A percentile compares a stretch with the other conserved stretches of the same genome.
Evolutionary conservation across 208 protist species (phyloP).

Genomic region (Acanthamoeba comandoni): DNA sequence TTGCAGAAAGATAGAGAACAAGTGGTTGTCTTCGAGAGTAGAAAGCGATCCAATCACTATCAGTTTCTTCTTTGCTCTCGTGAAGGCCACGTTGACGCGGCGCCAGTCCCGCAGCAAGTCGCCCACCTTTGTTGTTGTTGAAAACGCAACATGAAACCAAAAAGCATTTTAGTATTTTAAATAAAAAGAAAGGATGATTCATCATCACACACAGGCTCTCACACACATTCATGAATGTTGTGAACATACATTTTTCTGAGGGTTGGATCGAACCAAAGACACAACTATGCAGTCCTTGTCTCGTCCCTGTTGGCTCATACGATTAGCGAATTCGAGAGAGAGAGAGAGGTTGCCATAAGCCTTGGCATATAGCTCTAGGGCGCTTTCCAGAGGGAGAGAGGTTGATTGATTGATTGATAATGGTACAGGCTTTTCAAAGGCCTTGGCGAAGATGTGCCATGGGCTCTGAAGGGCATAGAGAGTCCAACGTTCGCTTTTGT

Average conservation of each 20-base stretch:
- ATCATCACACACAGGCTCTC: no score
- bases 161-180: no score
- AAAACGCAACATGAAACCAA: background rate
- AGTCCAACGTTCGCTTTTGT: no score
- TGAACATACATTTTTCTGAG: constrained; percentile 52
- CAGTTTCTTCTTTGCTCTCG: constrained; percentile 92
- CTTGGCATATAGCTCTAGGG: no score
- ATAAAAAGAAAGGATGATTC: background rate
- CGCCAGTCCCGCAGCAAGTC: constrained; percentile 91
- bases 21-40: constrained; percentile 64
- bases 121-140: constrained; percentile 83
- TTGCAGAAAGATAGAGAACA: constrained; percentile 57
- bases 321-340: no score
- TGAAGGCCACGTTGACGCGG: constrained; percentile 94
- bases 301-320: constrained; percentile 89
- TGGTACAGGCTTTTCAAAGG: no score
- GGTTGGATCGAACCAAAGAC: constrained; percentile 87
- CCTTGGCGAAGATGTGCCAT: no score
- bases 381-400: no score
- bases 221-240: background rate
- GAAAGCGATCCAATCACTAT: constrained; percentile 87
- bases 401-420: no score
- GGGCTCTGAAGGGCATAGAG: no score
- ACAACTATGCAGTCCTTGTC: constrained; percentile 90
- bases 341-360: no score